Evolutionary conservation across 2,329 filamentous ascomycete genomes (phyloP).

Genomic region (Colletotrichum falcatum): DNA sequence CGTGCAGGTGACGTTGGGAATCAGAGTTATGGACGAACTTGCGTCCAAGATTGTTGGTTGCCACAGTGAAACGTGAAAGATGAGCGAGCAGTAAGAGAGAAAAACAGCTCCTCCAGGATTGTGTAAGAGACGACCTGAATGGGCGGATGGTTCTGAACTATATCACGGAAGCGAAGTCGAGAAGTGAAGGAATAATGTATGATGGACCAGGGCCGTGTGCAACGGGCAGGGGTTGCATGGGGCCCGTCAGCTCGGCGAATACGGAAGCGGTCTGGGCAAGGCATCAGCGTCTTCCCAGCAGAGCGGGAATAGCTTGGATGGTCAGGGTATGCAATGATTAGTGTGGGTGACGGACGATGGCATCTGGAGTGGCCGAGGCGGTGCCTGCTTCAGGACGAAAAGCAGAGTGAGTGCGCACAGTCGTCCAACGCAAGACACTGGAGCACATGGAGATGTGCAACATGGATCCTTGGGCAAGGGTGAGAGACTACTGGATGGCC

Average conservation of each 20-base stretch:
- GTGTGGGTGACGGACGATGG: slow-evolving; percentile 39
- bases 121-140: slow-evolving; percentile 8
- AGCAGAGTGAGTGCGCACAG: slow-evolving; percentile 35
- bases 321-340: slow-evolving; percentile 29
- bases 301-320: slow-evolving; percentile 40
- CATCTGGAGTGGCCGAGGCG: slow-evolving; percentile 36
- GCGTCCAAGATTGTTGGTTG: slow-evolving; percentile 15
- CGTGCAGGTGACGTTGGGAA: slow-evolving; percentile 11
- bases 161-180: slow-evolving; percentile 36
- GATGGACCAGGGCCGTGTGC: slow-evolving; percentile 35
- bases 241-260: slow-evolving; percentile 40
- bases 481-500: slow-evolving; percentile 28
- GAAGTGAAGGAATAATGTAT: slow-evolving; percentile 35
- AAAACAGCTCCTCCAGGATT: slow-evolving; percentile 25
- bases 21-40: slow-evolving; percentile 35
- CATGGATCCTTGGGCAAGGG: slow-evolving; percentile 31
- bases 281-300: slow-evolving; percentile 38
- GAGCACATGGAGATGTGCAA: slow-evolving; percentile 39
- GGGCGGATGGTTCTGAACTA: slow-evolving; percentile 40
- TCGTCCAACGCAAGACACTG: slow-evolving; percentile 38
- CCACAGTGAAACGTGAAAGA: slow-evolving; percentile 8
- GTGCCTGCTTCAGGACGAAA: slow-evolving; percentile 42
- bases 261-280: slow-evolving; percentile 41
- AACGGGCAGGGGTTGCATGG: slow-evolving; percentile 37
- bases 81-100: slow-evolving; percentile 13